Conservation (phyloP, 352 stramenopile genomes). For the Phytopythium kandeliae region DNA sequence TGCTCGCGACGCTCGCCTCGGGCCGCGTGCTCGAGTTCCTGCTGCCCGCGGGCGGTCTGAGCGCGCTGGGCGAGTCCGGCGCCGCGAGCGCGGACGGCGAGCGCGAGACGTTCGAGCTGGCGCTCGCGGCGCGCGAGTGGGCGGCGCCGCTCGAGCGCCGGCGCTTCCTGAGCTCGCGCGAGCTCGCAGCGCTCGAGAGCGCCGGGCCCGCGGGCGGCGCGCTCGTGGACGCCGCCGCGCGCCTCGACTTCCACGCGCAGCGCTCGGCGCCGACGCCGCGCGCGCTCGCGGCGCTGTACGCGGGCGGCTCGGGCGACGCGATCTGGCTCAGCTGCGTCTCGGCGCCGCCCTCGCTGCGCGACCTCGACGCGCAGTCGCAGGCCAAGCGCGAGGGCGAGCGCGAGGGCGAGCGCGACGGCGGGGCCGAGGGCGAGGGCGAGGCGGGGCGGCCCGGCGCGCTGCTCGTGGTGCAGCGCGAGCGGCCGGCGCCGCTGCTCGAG, state of each 20-base stretch:
- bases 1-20: constrained; percentile 59
- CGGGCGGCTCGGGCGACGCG: constrained; percentile 16
- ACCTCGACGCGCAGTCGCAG: too few relatives aligned
- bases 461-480: constrained; percentile 22
- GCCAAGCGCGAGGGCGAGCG: too few relatives aligned
- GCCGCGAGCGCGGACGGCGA: constrained; percentile 12
- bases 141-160: constrained; percentile 28
- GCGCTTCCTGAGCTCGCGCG: constrained; percentile 39
- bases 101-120: constrained; percentile 52
- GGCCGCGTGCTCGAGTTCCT: constrained; percentile 68
- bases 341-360: constrained; percentile 1
- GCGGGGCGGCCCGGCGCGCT: not conserved
- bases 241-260: constrained; percentile 44
- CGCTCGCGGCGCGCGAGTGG: constrained; percentile 35
- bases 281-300: constrained; percentile 40
- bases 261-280: constrained; percentile 11
- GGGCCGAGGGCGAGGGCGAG: too few relatives aligned
- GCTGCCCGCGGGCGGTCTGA: constrained; percentile 27
- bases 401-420: too few relatives aligned
- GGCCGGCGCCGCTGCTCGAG: constrained; percentile 24
- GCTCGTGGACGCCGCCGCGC: constrained; percentile 41
- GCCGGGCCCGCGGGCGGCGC: constrained; percentile 33
- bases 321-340: constrained; percentile 45
- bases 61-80: constrained; percentile 1
- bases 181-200: constrained; percentile 39